These are phyloP conservation scores for Globisporangium solare DNA, from an alignment of 352 stramenopile species.

Conservation along the genomic window DNA sequence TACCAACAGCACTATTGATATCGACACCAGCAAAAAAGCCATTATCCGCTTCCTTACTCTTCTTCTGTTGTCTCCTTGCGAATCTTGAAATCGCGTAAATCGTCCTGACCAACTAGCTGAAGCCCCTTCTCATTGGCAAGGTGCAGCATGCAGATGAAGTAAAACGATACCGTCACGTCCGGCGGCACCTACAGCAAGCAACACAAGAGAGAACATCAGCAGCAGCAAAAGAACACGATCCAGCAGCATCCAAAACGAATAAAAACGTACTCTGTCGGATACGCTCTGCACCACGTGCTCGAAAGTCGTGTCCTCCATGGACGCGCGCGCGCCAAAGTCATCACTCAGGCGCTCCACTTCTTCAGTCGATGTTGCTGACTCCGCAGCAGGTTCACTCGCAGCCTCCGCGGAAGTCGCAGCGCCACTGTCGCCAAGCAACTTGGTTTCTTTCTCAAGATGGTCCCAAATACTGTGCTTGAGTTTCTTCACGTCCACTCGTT, in stretches of 20 bases:
- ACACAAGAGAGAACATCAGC: slow-evolving; percentile 4
- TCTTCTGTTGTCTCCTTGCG: slow-evolving; percentile 27
- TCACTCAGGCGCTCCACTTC: slow-evolving; percentile 16
- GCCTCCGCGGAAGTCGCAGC: neutral
- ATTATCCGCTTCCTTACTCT: slow-evolving; percentile 10
- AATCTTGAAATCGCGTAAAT: slow-evolving; percentile 77
- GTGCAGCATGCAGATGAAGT: slow-evolving; percentile 99
- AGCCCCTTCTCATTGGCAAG: slow-evolving; percentile 98
- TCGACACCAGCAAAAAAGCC: neutral
- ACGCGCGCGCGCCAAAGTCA: slow-evolving; percentile 13
- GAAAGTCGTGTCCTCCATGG: slow-evolving; percentile 60
- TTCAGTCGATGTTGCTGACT: neutral
- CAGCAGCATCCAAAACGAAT: neutral
- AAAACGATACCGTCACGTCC: slow-evolving; percentile 96
- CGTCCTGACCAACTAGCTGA: slow-evolving; percentile 72
- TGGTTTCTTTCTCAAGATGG: slow-evolving; percentile 51
- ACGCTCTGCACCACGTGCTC: slow-evolving; percentile 90
- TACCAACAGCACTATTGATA: too few relatives aligned
- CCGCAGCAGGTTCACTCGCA: too few relatives aligned
- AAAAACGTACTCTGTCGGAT: slow-evolving; percentile 54
- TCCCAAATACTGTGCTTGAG: slow-evolving; percentile 96
- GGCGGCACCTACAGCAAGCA: slow-evolving; percentile 74
- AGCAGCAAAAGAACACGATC: neutral
- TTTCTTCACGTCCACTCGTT: slow-evolving; percentile 96
- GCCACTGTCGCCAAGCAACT: slow-evolving; percentile 15